Base-by-base conservation (phyloP, 768 basidiomycete genomes). In the Suillus subaureus region DNA sequence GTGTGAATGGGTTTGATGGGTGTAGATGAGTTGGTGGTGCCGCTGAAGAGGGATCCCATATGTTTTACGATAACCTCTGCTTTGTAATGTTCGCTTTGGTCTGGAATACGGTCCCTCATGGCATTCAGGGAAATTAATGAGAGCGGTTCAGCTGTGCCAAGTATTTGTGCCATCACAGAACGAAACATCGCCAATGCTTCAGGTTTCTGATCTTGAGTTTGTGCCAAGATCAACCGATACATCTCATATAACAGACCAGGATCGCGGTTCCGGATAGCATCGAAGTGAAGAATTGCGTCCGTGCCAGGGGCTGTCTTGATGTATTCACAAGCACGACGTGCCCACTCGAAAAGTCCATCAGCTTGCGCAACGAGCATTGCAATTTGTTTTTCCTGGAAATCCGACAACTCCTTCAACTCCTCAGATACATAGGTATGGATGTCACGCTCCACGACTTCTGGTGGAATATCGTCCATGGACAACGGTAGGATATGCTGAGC, bases 261-360 rank as follows among this genome's bases (percentile, higher is more conserved):
- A 23, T 13, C 11, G n/a, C n/a, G n/a, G 5, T 0, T 2, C 33
- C 0, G 3, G 33, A 13, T 2, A 23, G n/a, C 47, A 37, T 26
- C 6, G n/a, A 35, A 37, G 33, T 6, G 33, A 16, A 23, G 26
- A 11, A 37, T 61, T 15, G 54, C 7, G 2, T 18, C 9, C 3
- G 15, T 11, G 21, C 40, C 52, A 6, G n/a, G 18, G 28, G 40
- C 1, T 11, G 15, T 7, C 15, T 33, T 58, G 52, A 66, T 66
- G n/a, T 15, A 66, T 16, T 43, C 58, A 6, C 66, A 66, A 8
- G 58, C 66, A 35, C 56, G 23, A 35, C 47, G 47, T 4, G 47
- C 56, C 56, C 65, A 67, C 18, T 58, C 45, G 26, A 65, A 65
- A 31, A 65, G 39, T 3, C 61, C 64, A 42, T 63, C 64, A 2